Base-by-base conservation (phyloP, 1,284 basidiomycete genomes). In the Moesziomyces globuligerus region DNA sequence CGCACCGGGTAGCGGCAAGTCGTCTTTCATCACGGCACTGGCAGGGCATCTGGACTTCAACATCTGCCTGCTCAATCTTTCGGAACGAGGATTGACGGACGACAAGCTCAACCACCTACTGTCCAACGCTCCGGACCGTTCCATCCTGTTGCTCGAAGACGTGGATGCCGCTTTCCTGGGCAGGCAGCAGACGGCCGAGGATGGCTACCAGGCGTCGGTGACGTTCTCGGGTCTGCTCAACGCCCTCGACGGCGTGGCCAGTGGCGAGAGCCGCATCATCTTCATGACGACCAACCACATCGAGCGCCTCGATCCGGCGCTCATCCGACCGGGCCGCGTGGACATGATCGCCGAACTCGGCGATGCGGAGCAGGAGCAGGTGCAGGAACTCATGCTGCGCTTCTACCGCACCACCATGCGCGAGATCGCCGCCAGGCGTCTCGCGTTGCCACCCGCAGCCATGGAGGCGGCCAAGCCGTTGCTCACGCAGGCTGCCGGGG, bases 281-380 rank as follows among this genome's bases (percentile, higher is more conserved):
- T 98, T 98, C 84, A 93, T 98, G 91, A 98, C 95, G 1, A 98
- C 95, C n/a, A 98, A 98, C 83, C 95, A 98, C 78, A 84, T 92
- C 38, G 80, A 82, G 58, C 67, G 68, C 34, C 70, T 82, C 20
- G 93, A 95, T 78, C 90, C 92, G 9, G 95, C 96, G 0, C 88
- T 98, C 36, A 93, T 98, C 73, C 89, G 95, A 49, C 95, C 95
- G 0, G 95, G 95, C 1, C 88, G 95, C 9, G 94, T 98, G 34
- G 95, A 98, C 82, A 83, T 98, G 41, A 88, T 89, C 26, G 88
- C 91, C 69, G 85, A 92, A 40, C 87, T 99, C 34, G 94, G 91
- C 80, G 93, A 99, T 78, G 93, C 96, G 0, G 90, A 87, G 23
- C 88, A 92, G 1, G 84, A 86, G 45, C 96, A 98, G 84, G 93